Conservation (phyloP, 441 rosid genomes). For the Viola pubescens region DNA sequence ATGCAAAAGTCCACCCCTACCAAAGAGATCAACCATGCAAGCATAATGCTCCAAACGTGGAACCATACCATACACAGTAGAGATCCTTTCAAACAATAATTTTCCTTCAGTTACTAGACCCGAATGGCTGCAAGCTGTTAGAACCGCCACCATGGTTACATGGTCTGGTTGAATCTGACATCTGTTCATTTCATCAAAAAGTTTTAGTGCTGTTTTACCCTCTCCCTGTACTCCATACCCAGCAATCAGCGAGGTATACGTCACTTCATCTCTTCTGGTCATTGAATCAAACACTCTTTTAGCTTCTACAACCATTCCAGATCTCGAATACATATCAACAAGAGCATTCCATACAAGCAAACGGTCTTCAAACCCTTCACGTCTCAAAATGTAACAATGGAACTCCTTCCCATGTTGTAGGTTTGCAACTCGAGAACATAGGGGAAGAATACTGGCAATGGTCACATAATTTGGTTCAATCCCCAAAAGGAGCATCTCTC, state of each 20-base stretch:
- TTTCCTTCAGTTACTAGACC: slow-evolving; percentile 54
- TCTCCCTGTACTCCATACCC: slow-evolving; percentile 71
- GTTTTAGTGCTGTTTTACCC: slow-evolving; percentile 40
- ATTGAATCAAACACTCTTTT: slow-evolving; percentile 43
- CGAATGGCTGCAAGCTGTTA: slow-evolving; percentile 79
- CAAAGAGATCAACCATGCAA: slow-evolving; percentile 75
- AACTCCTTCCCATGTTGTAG: slow-evolving; percentile 73
- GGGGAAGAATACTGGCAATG: slow-evolving; percentile 67
- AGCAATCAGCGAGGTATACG: slow-evolving; percentile 72
- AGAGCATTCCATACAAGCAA: slow-evolving; percentile 63
- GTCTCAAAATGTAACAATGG: slow-evolving; percentile 62
- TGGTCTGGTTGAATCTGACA: slow-evolving; percentile 53
- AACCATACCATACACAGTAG: slow-evolving; percentile 25
- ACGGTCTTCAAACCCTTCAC: slow-evolving; percentile 31
- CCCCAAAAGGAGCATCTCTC: slow-evolving; percentile 53
- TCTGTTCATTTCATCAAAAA: slow-evolving; percentile 50
- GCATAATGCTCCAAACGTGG: slow-evolving; percentile 55
- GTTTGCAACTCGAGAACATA: slow-evolving; percentile 68
- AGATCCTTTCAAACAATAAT: slow-evolving; percentile 43
- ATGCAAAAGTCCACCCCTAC: slow-evolving; percentile 59
- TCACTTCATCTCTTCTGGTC: slow-evolving; percentile 53
- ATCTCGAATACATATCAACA: slow-evolving; percentile 71
- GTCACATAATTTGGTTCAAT: slow-evolving; percentile 58
- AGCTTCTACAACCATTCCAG: slow-evolving; percentile 54
- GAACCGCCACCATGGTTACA: slow-evolving; percentile 65